phyloP scores from a whole-genome alignment of 129 eudicot species.

The Gnaphalium uliginosum region DNA sequence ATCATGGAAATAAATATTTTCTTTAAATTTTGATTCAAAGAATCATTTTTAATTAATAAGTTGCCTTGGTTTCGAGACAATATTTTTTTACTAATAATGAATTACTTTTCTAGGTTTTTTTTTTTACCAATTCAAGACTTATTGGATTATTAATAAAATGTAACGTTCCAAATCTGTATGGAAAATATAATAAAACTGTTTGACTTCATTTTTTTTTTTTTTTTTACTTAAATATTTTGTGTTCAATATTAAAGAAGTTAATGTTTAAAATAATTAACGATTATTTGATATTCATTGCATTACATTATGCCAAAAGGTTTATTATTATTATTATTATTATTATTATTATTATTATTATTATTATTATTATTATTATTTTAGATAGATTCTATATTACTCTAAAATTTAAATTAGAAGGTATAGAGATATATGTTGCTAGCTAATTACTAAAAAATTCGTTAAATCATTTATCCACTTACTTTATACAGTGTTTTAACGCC shows the following conservation, averaged over 20 bases:
- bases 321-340: too few species aligned
- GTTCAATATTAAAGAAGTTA: background rate
- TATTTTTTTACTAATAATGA: background rate
- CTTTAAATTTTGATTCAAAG: constrained; percentile 20
- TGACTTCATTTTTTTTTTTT: background rate
- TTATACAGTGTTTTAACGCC: too few species aligned
- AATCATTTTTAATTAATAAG: constrained; percentile 22
- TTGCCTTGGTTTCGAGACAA: constrained; percentile 25
- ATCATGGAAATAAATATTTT: constrained; percentile 18
- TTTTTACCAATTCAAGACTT: constrained; percentile 10
- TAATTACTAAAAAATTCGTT: too few species aligned
- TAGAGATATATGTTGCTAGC: too few species aligned
- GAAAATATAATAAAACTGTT: background rate
- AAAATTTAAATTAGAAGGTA: too few species aligned
- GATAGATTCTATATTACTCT: too few species aligned
- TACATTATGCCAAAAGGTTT: too few species aligned
- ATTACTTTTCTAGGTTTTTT: background rate
- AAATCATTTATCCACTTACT: too few species aligned
- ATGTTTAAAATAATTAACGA: too few species aligned
- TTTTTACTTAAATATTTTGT: background rate
- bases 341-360: too few species aligned
- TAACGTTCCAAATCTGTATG: constrained; percentile 25
- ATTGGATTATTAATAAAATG: background rate
- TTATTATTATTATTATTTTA: too few species aligned
- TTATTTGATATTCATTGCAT: too few species aligned